Base-by-base conservation (phyloP, 805 yeast genomes). In the Priceomyces medius region DNA sequence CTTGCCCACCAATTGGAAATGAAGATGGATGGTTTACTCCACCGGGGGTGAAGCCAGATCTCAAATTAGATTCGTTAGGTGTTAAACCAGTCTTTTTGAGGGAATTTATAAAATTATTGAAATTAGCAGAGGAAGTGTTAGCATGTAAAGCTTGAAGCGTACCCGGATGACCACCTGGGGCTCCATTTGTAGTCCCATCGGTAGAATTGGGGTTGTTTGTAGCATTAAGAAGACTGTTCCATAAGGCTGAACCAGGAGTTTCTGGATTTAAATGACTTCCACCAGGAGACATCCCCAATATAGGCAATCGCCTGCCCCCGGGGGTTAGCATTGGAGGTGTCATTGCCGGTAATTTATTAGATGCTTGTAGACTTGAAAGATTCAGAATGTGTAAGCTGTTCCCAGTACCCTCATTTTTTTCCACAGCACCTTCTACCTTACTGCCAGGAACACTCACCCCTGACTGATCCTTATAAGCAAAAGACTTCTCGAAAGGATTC, bases 401-500 rank as follows among this genome's bases (percentile, higher is more conserved):
- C 27, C 24, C 41, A 27, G 34, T 20, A 10, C 37, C 34, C 14
- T 33, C 39, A 13, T 44, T 18, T 9, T 20, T 29, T 10, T 16
- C 20, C n/a, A 31, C 31, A 20, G 17, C 38, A 12, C 31, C 32
- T 27, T 33, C 34, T 35, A 27, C 14, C 35, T 17, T 35, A 16
- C 31, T 20, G 16, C 13, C 23, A 9, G 33, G n/a, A n/a, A 17
- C 14, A 18, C 3, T 31, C 13, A 23, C 38, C 13, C 38, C 41
- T 12, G 32, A 42, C n/a, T 45, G 39, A 16, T 73, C 75, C 45
- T 79, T 81, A 2, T 80, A 66, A n/a, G 93, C 97, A 67, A 91
- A 91, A 38, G 96, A 86, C 61, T 85, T 86, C 63, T 91, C 99
- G 59, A 91, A 91, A 3, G 97, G 97, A 55, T 91, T 91, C 7